Percentiles rank a stretch among this genome's conserved stretches.
These are phyloP conservation scores for Taphrina deformans DNA, from an alignment of 1,139 yeast species.

Conservation along the genomic window DNA sequence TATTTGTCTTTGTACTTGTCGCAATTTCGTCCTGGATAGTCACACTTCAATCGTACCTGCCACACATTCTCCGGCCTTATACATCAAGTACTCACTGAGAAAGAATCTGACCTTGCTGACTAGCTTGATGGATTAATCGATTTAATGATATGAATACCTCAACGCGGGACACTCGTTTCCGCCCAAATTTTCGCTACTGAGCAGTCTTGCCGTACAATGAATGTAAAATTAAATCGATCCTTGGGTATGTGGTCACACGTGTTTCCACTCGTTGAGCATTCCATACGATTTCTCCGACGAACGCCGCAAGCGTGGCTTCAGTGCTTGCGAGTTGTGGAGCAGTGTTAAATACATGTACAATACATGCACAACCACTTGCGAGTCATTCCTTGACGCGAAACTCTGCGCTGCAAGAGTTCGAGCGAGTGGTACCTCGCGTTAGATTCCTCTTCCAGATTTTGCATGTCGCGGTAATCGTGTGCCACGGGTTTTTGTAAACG, in stretches of 20 bases:
- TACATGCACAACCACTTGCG: neutral
- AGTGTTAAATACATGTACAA: neutral
- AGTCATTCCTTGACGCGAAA: too few species aligned
- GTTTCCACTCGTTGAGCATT: neutral
- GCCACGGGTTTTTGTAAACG: neutral
- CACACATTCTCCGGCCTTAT: neutral
- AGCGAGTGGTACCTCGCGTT: too few species aligned
- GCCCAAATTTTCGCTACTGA: constrained; percentile 8
- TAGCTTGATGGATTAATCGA: neutral
- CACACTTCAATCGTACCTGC: neutral
- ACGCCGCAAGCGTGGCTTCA: too few species aligned
- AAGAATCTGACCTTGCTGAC: constrained; percentile 1
- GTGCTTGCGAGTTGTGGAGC: neutral
- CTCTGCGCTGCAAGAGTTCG: too few species aligned
- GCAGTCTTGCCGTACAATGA: constrained; percentile 9
- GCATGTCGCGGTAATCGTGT: too few species aligned
- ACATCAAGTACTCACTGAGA: neutral
- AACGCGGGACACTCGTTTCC: neutral
- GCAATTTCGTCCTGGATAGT: neutral
- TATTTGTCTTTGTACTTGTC: neutral
- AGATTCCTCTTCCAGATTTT: too few species aligned
- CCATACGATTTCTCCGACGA: too few species aligned
- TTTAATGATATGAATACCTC: neutral
- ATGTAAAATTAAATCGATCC: neutral
- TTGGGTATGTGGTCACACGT: neutral